These are phyloP conservation scores for Cryoendolithus antarcticus DNA, from an alignment of 2,329 filamentous ascomycete species.

Conservation along the genomic window DNA sequence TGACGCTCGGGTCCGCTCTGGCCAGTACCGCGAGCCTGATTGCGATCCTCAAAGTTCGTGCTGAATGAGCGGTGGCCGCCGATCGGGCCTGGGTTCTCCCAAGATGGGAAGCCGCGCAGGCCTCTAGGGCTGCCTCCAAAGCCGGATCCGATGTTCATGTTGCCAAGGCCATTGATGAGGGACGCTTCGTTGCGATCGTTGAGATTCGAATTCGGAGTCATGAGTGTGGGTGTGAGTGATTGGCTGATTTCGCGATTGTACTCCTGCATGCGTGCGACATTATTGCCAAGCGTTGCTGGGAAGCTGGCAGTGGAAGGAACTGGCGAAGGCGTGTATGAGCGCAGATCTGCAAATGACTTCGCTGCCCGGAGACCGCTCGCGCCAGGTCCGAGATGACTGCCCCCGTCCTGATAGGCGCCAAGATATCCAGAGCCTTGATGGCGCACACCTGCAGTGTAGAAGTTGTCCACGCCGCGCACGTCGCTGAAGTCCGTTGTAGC, in stretches of 20 bases:
- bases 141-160: conserved; percentile 42
- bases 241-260: conserved; percentile 44
- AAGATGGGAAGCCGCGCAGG: conserved; percentile 48
- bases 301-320: conserved; percentile 84
- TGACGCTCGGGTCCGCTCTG: conserved; percentile 43
- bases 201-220: conserved; percentile 40
- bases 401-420: conserved; percentile 65
- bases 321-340: conserved; percentile 89
- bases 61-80: conserved; percentile 53
- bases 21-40: conserved; percentile 33
- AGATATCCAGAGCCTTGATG: conserved; percentile 73
- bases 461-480: conserved; percentile 59
- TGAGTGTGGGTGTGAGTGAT: conserved; percentile 52
- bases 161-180: conserved; percentile 51
- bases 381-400: conserved; percentile 49
- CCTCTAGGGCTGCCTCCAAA: conserved; percentile 45
- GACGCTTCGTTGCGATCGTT: conserved; percentile 18
- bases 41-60: conserved; percentile 44
- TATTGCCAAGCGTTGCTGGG: conserved; percentile 52
- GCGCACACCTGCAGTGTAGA: conserved; percentile 64
- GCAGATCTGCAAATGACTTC: conserved; percentile 91
- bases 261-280: conserved; percentile 50
- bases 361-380: conserved; percentile 71
- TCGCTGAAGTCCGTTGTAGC: conserved; percentile 96
- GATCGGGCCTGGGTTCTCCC: conserved; percentile 48